These are phyloP conservation scores for Penicillium coprophilum DNA, from an alignment of 495 filamentous ascomycete genomes.

Conservation along the genomic window DNA sequence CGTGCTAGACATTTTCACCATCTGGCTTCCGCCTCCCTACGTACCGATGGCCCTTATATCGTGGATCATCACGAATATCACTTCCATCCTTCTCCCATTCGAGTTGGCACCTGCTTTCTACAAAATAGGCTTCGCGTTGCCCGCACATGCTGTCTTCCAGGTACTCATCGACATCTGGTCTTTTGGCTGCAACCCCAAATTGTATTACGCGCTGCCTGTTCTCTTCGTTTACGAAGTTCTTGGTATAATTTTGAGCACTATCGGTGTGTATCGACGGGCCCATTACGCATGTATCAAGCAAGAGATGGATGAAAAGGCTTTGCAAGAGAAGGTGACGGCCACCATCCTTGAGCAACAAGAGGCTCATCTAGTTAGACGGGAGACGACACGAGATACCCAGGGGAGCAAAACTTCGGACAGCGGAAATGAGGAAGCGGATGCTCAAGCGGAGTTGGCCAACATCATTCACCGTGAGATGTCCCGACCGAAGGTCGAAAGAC, in stretches of 20 bases:
- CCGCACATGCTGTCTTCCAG: conserved; percentile 47
- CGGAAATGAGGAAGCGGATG: neutral
- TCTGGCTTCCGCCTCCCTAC: conserved; percentile 42
- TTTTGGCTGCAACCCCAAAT: conserved; percentile 46
- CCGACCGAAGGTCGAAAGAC: conserved; percentile 8
- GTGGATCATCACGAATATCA: conserved; percentile 51
- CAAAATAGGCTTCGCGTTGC: conserved; percentile 46
- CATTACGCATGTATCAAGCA: conserved; percentile 38
- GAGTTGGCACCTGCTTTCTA: conserved; percentile 49
- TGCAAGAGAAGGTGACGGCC: conserved; percentile 26
- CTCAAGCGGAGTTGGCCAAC: conserved; percentile 12
- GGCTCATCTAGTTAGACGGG: neutral
- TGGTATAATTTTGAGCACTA: conserved; percentile 23
- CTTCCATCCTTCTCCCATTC: conserved; percentile 48
- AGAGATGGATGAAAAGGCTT: conserved; percentile 29
- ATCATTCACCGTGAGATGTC: conserved; percentile 22
- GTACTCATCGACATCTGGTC: conserved; percentile 51
- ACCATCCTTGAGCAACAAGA: conserved; percentile 21
- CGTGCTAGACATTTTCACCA: conserved; percentile 46
- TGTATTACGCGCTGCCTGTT: conserved; percentile 43
- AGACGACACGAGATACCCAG: neutral
- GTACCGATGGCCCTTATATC: conserved; percentile 49
- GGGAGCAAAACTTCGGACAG: conserved; percentile 2
- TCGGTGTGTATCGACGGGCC: conserved; percentile 44
- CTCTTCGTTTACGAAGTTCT: conserved; percentile 44